Conservation (phyloP, 2,329 filamentous ascomycete genomes). For the Corynespora cassiicola region DNA sequence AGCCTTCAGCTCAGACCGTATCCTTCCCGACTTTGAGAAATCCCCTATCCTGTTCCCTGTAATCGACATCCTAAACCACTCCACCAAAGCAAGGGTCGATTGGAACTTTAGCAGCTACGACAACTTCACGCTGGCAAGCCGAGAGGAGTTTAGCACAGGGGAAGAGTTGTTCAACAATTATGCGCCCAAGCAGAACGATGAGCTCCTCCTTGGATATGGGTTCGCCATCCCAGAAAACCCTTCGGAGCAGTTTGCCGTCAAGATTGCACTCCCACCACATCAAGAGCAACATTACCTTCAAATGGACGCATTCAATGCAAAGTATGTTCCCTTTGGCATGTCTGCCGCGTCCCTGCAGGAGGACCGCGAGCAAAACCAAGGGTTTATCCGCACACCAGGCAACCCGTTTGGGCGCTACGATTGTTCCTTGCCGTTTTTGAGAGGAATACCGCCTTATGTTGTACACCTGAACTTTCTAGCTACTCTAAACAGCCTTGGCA, state of each 20-base stretch:
- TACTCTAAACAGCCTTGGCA: slow-evolving; percentile 25
- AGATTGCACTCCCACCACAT: slow-evolving; percentile 49
- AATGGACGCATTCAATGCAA: slow-evolving; percentile 17
- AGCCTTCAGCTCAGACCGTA: slow-evolving; percentile 54
- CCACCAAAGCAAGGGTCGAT: slow-evolving; percentile 52
- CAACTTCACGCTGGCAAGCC: slow-evolving; percentile 49
- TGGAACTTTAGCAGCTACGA: slow-evolving; percentile 48
- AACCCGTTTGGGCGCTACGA: slow-evolving; percentile 44
- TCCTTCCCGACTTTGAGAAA: slow-evolving; percentile 33
- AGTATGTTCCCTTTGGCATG: slow-evolving; percentile 36
- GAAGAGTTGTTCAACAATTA: slow-evolving; percentile 61
- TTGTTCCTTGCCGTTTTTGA: slow-evolving; percentile 33
- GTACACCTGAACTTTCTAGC: slow-evolving; percentile 40
- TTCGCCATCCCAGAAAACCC: slow-evolving; percentile 57
- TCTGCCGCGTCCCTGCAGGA: slow-evolving; percentile 21
- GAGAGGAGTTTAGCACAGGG: slow-evolving; percentile 40
- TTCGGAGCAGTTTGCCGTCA: slow-evolving; percentile 53
- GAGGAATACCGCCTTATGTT: slow-evolving; percentile 41
- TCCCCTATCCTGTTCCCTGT: slow-evolving; percentile 56
- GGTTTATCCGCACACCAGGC: slow-evolving; percentile 37
- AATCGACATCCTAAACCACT: slow-evolving; percentile 58
- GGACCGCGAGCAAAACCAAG: slow-evolving; percentile 34
- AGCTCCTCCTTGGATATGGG: slow-evolving; percentile 60
- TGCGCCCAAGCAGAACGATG: slow-evolving; percentile 59
- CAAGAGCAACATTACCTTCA: slow-evolving; percentile 25